phyloP scores from a whole-genome alignment of 108 stramenopile species.

The Conticribra weissflogii region DNA sequence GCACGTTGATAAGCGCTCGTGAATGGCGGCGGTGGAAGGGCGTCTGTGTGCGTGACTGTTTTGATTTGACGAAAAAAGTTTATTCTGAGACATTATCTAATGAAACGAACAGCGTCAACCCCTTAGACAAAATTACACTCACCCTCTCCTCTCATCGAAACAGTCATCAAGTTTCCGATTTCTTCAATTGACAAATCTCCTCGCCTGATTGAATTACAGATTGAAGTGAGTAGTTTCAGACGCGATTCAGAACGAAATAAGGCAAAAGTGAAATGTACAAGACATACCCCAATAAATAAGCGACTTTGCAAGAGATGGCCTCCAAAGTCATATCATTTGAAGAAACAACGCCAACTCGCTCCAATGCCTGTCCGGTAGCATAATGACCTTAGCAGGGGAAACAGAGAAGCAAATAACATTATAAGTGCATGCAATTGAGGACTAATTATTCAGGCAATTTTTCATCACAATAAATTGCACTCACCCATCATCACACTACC shows the following conservation, averaged over 20 bases:
- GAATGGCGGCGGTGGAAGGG: conserved; percentile 69
- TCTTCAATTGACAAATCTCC: conserved; percentile 60
- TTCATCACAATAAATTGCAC: background rate
- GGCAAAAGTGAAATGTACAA: background rate
- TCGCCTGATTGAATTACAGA: conserved; percentile 17
- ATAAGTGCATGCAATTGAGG: too few species aligned
- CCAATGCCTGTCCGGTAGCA: conserved; percentile 85
- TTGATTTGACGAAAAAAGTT: background rate
- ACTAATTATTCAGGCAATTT: background rate
- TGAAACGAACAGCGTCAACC: background rate
- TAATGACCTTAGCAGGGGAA: conserved; percentile 62
- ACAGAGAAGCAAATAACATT: background rate
- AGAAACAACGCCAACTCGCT: conserved; percentile 83
- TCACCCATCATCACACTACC: conserved; percentile 84
- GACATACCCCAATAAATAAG: conserved; percentile 82
- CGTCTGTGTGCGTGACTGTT: conserved; percentile 59
- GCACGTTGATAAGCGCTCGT: conserved; percentile 67
- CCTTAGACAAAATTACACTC: background rate
- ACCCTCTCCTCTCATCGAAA: conserved; percentile 75
- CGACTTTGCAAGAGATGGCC: conserved; percentile 89
- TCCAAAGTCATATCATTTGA: conserved; percentile 97
- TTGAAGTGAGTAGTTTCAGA: too few species aligned
- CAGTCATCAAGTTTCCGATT: conserved; percentile 70
- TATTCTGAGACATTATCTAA: background rate
- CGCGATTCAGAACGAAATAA: background rate